Evolutionary conservation across 768 basidiomycete species (phyloP).

Genomic region (Tricholoma furcatifolium): DNA sequence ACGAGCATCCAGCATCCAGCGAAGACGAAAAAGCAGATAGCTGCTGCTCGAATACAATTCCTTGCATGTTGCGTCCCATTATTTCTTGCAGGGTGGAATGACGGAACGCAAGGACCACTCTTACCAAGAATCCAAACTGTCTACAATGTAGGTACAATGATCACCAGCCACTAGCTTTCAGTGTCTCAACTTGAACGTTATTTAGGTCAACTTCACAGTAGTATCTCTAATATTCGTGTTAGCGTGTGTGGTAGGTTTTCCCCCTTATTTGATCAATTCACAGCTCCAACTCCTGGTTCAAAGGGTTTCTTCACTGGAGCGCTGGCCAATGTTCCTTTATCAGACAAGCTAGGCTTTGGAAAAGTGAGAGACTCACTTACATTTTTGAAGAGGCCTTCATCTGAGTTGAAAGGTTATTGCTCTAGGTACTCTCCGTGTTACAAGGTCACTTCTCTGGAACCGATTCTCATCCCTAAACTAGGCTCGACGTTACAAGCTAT

Average conservation of each 20-base stretch:
- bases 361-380: slow-evolving; percentile 19
- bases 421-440: slow-evolving; percentile 16
- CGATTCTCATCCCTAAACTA: slow-evolving; percentile 2
- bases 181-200: neutral
- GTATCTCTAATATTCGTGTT: slow-evolving; percentile 45
- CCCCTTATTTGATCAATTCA: slow-evolving; percentile 11
- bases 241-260: slow-evolving; percentile 28
- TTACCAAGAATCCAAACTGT: slow-evolving; percentile 65
- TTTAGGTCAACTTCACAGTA: slow-evolving; percentile 45
- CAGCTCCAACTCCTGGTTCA: neutral
- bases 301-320: slow-evolving; percentile 32
- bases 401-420: slow-evolving; percentile 21
- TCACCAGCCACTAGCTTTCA: slow-evolving; percentile 12
- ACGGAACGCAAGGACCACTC: slow-evolving; percentile 71
- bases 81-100: slow-evolving; percentile 76
- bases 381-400: neutral
- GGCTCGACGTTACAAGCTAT: slow-evolving; percentile 43
- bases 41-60: slow-evolving; percentile 44
- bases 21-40: slow-evolving; percentile 22
- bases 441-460: neutral
- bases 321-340: slow-evolving; percentile 28
- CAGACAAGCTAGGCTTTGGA: slow-evolving; percentile 30
- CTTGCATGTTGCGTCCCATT: slow-evolving; percentile 52
- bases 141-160: slow-evolving; percentile 47
- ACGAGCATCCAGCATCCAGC: slow-evolving; percentile 1